Conservation (phyloP, 2,329 filamentous ascomycete genomes). For the Sarocladium kiliense region DNA sequence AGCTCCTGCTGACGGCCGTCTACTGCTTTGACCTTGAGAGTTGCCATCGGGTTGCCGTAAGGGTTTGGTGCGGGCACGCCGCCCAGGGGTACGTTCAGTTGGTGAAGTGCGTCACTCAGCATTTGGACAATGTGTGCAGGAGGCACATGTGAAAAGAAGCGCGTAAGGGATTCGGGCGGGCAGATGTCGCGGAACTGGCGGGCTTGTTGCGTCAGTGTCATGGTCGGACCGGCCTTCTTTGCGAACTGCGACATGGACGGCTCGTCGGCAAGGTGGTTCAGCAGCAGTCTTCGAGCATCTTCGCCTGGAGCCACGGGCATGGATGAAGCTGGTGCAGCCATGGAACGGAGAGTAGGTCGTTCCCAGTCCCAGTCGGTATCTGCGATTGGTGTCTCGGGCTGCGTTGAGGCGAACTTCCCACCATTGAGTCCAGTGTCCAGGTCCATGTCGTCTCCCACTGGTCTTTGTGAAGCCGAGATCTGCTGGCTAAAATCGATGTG, state of each 20-base stretch:
- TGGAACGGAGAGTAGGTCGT: conserved; percentile 56
- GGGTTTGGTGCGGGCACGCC: conserved; percentile 35
- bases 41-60: conserved; percentile 52
- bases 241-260: conserved; percentile 86
- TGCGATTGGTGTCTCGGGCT: conserved; percentile 72
- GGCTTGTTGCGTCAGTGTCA: conserved; percentile 84
- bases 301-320: conserved; percentile 25
- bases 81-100: conserved; percentile 74
- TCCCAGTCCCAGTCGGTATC: conserved; percentile 88
- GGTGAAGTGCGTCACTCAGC: conserved; percentile 74
- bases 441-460: conserved; percentile 57
- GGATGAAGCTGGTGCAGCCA: conserved; percentile 34
- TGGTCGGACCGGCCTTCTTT: conserved; percentile 67
- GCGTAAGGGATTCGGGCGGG: conserved; percentile 78
- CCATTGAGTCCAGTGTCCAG: conserved; percentile 49
- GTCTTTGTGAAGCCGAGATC: conserved; percentile 46
- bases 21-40: conserved; percentile 67
- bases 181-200: conserved; percentile 87
- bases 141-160: conserved; percentile 84
- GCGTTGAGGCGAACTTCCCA: conserved; percentile 67
- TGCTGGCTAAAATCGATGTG: conserved; percentile 79
- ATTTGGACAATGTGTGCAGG: conserved; percentile 72
- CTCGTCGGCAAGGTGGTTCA: conserved; percentile 73
- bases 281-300: conserved; percentile 35
- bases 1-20: conserved; percentile 69